phyloP scores from a whole-genome alignment of 2,329 filamentous ascomycete species.

The Zymoseptoria passerinii region DNA sequence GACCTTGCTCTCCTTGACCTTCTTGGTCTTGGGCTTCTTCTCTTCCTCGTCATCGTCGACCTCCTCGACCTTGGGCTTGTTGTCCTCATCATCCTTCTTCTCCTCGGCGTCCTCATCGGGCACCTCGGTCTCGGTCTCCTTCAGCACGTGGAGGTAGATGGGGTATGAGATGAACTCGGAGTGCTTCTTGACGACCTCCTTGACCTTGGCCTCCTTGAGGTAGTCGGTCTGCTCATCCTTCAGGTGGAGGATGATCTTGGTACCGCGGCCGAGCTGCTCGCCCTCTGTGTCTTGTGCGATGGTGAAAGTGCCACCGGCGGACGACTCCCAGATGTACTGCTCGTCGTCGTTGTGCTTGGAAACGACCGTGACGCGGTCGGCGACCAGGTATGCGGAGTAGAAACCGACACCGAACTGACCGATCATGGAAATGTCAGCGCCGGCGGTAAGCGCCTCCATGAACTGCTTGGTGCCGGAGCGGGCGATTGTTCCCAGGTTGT shows the following conservation, averaged over 20 bases:
- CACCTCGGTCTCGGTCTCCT: constrained; percentile 99
- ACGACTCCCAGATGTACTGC: constrained; percentile 99
- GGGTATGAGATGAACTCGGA: constrained; percentile 99
- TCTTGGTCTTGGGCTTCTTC: constrained; percentile 98
- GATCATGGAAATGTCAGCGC: constrained; percentile 99
- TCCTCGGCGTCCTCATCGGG: constrained; percentile 88
- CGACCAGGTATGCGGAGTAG: constrained; percentile 99
- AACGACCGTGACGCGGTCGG: constrained; percentile 88
- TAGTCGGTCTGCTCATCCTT: constrained; percentile 99
- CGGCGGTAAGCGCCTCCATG: constrained; percentile 97
- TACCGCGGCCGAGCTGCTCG: constrained; percentile 84
- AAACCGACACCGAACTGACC: constrained; percentile 99
- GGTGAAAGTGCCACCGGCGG: constrained; percentile 93
- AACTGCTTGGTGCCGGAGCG: constrained; percentile 99
- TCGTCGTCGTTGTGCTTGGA: constrained; percentile 99
- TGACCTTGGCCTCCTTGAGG: constrained; percentile 97
- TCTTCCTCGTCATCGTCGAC: constrained; percentile 68
- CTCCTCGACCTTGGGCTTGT: constrained; percentile 94
- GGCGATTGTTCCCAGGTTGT: constrained; percentile 99
- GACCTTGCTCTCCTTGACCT: constrained; percentile 95
- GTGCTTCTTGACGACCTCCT: constrained; percentile 99
- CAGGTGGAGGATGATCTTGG: constrained; percentile 95
- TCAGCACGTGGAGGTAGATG: constrained; percentile 98
- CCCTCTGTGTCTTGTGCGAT: constrained; percentile 85
- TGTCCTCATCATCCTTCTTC: constrained; percentile 61